These are phyloP conservation scores for Phytopythium cucurbitacearum DNA, from an alignment of 352 stramenopile genomes.

Conservation along the genomic window DNA sequence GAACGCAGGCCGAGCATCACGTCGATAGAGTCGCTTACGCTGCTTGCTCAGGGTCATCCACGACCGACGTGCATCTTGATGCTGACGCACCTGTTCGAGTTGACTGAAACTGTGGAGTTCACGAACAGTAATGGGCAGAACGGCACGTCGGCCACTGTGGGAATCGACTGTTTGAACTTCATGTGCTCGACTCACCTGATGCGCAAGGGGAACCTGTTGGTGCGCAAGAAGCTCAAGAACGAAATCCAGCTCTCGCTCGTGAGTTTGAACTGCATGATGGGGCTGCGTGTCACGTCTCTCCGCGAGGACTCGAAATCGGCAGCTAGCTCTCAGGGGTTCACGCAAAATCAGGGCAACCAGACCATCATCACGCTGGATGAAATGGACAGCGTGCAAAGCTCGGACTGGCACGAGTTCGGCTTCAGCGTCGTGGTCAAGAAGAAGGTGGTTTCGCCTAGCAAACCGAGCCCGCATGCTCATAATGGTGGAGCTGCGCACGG, in stretches of 20 bases:
- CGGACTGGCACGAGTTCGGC: constrained; percentile 67
- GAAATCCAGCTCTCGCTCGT: constrained; percentile 64
- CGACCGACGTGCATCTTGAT: constrained; percentile 70
- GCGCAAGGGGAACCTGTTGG: constrained; percentile 50
- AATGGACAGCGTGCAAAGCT: constrained; percentile 67
- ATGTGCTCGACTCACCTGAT: constrained; percentile 82
- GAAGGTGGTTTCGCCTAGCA: constrained; percentile 23
- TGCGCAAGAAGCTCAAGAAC: constrained; percentile 81
- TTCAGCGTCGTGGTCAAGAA: constrained; percentile 74
- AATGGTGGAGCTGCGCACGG: constrained; percentile 7
- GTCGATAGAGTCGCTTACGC: constrained; percentile 62
- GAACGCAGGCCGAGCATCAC: constrained; percentile 41
- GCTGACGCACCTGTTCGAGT: constrained; percentile 80
- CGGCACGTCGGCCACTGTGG: constrained; percentile 40
- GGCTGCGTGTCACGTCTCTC: constrained; percentile 62
- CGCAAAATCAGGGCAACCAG: constrained; percentile 57
- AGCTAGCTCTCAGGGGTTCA: constrained; percentile 28
- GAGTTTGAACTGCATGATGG: constrained; percentile 87
- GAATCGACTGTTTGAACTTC: constrained; percentile 85
- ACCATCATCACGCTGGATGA: constrained; percentile 76
- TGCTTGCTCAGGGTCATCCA: constrained; percentile 64
- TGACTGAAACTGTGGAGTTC: constrained; percentile 84
- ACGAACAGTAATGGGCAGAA: constrained; percentile 36
- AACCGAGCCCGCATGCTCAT: constrained; percentile 17
- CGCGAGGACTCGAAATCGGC: constrained; percentile 37